Evolutionary conservation across 176 grass and related monocot species (phyloP), one percentile per base, ranked within the genome.

Genomic region (Avena eriantha): DNA sequence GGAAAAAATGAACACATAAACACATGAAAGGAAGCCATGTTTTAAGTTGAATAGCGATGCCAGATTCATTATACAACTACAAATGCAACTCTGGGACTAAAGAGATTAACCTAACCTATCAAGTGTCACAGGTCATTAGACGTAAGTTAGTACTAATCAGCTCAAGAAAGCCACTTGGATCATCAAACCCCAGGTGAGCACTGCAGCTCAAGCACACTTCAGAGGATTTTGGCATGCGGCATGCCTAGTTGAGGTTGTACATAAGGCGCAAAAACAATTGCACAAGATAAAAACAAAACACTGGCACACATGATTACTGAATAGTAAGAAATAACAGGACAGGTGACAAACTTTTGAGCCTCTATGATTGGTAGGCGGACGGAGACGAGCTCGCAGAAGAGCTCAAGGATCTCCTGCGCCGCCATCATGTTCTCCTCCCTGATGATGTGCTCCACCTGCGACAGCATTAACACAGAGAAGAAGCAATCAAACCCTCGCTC

Each of bases 401-500:
- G 91, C 85, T 99, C 97, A 12, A 99, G 85, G 77, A 96, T 99
- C 90, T 99, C 97, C 91, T 99, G 97, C 58, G 97, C 97, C 8
- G 97, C 97, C 90, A 94, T 94, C 90, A 99, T 96, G 77, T 99
- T 99, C 87, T 99, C 97, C 90, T 99, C 97, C 80, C 97, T 80
- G 54, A 99, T 83, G 78, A 99, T 99, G 85, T 99, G 97, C 79
- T 99, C 97, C 51, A 99, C 97, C 97, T 99, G 75, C 81, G 86
- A 5, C 66, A 7, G 24, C 33, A 4, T 3, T 22, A 17, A 33
- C 31, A 35, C 31, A 36, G 39, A 41, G 39, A 41, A 41, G 39
- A 41, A 41, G 39, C 39, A 16, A n/a, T 23, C 10, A 55, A 61
- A 5, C 29, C 21, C 41, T 84, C 17, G 24, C 31, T 35, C 49